Conservation (phyloP, 306 rosid genomes). For the Abrus precatorius region DNA sequence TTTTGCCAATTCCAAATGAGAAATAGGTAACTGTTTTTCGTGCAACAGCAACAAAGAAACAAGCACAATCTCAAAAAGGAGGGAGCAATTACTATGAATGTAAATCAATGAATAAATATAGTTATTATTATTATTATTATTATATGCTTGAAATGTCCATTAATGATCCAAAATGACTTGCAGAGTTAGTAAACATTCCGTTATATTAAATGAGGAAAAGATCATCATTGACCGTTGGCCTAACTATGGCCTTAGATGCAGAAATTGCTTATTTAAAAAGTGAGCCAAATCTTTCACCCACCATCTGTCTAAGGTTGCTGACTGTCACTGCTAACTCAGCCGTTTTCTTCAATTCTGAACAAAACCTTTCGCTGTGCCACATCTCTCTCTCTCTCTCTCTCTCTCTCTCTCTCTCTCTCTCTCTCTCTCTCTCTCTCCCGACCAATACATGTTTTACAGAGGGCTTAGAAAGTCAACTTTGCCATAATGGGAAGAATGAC, state of each 20-base stretch:
- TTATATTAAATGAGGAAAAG: conserved; percentile 41
- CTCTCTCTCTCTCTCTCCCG: conserved; percentile 35
- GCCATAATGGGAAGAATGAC: not conserved
- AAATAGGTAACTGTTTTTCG: conserved; percentile 4
- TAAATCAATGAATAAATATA: not conserved
- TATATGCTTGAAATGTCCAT: not conserved
- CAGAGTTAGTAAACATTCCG: conserved; percentile 33
- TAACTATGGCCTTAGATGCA: conserved; percentile 45
- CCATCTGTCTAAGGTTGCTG: conserved; percentile 46
- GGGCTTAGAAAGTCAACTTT: too few relatives aligned
- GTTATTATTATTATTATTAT: not conserved
- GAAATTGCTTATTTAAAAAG: conserved; percentile 58
- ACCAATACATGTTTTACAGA: not conserved
- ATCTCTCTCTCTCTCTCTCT: conserved; percentile 32
- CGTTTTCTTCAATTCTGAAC: conserved; percentile 53
- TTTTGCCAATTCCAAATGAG: not conserved
- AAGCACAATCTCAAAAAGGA: not conserved
- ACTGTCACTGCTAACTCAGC: conserved; percentile 23
- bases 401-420: conserved; percentile 46
- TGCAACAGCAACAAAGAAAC: conserved; percentile 24
- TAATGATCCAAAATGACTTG: conserved; percentile 15
- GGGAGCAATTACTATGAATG: not conserved
- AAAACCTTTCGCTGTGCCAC: not conserved
- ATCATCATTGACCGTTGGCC: conserved; percentile 71
- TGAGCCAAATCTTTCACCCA: conserved; percentile 62